A percentile compares a stretch with the other conserved stretches of the same genome.
Conservation (phyloP, 208 protist species). For the Leishmania gerbilli region DNA sequence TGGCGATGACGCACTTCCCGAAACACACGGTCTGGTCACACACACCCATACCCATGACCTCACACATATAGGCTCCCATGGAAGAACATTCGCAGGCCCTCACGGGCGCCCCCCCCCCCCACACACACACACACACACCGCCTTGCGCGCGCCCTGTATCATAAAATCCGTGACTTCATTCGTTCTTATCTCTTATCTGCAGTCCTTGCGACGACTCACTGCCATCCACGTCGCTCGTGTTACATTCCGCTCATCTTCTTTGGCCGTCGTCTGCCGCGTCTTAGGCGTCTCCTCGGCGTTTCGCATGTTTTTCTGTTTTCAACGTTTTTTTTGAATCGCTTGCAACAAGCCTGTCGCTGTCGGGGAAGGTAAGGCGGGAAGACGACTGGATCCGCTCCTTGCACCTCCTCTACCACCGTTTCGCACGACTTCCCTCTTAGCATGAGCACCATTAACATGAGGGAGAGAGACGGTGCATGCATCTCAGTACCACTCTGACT, state of each 20-base stretch:
- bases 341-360: not conserved
- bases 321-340: not conserved
- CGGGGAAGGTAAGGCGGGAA: not conserved
- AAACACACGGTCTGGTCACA: not conserved
- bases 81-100: not conserved
- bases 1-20: not conserved
- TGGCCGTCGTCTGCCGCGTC: too few species aligned
- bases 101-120: not conserved
- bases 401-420: not conserved
- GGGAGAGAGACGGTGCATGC: not conserved
- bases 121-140: not conserved
- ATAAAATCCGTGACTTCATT: not conserved
- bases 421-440: not conserved
- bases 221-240: not conserved
- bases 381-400: not conserved
- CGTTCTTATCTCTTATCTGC: constrained; percentile 5
- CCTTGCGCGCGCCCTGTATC: not conserved
- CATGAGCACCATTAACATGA: not conserved
- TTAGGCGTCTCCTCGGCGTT: not conserved
- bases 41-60: not conserved
- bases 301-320: not conserved
- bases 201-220: not conserved
- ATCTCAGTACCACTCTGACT: not conserved
- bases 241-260: not conserved
- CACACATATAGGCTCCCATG: not conserved